These are phyloP conservation scores for Malassezia psittaci DNA, from an alignment of 1,284 basidiomycete species.

Conservation along the genomic window DNA sequence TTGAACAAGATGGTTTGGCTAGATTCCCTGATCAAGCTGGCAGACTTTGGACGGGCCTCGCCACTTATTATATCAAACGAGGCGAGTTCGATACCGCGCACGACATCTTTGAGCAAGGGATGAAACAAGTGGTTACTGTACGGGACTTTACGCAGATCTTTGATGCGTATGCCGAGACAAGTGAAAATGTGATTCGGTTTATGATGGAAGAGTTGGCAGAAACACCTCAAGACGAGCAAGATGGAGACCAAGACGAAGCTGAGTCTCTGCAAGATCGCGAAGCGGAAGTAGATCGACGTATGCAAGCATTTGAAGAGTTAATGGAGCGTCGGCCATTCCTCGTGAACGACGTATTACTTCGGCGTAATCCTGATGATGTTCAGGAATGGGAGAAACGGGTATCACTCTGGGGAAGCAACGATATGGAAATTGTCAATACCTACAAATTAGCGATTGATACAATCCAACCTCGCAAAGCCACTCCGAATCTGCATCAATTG, in stretches of 20 bases:
- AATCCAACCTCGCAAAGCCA: conserved; percentile 78
- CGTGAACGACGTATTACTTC: conserved; percentile 84
- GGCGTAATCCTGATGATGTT: conserved; percentile 93
- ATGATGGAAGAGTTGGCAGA: conserved; percentile 75
- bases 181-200: conserved; percentile 77
- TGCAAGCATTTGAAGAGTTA: conserved; percentile 85
- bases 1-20: conserved; percentile 71
- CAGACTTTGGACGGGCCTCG: conserved; percentile 85
- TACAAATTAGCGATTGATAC: conserved; percentile 82
- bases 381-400: conserved; percentile 99
- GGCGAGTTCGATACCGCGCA: conserved; percentile 83
- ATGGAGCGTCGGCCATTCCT: conserved; percentile 94
- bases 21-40: conserved; percentile 94
- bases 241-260: conserved; percentile 20
- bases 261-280: conserved; percentile 59
- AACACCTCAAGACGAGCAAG: conserved; percentile 3
- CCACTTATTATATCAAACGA: conserved; percentile 96
- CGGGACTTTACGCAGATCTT: conserved; percentile 98
- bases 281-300: conserved; percentile 71
- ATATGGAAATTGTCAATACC: conserved; percentile 86
- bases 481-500: conserved; percentile 77
- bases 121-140: conserved; percentile 76
- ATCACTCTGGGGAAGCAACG: conserved; percentile 82
- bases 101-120: conserved; percentile 76
- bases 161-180: conserved; percentile 89